These are phyloP conservation scores for Carex sylvatica DNA, from an alignment of 202 grass and related monocot genomes.

Conservation along the genomic window DNA sequence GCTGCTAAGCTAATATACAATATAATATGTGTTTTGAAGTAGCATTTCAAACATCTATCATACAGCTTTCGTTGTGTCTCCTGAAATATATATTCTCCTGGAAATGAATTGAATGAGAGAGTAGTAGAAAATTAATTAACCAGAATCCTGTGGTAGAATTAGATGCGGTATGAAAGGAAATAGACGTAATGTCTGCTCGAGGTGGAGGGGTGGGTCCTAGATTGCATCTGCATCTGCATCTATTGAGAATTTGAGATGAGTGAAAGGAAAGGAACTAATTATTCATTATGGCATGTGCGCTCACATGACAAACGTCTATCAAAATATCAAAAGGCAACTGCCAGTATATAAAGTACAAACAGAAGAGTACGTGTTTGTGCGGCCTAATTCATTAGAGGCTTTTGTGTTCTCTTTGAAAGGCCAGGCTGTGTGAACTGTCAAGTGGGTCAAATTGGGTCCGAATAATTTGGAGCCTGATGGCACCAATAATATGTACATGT, in stretches of 20 bases:
- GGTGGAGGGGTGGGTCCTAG: neutral
- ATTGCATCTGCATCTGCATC: neutral
- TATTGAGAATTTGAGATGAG: no score
- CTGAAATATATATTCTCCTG: neutral
- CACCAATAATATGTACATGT: no score
- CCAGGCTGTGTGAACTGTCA: no score
- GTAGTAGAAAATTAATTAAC: neutral
- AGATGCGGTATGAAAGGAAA: slow-evolving; percentile 13
- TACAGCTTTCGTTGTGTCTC: neutral
- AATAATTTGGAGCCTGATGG: no score
- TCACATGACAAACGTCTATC: slow-evolving; percentile 21
- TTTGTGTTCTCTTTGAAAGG: no score
- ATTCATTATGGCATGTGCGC: slow-evolving; percentile 24
- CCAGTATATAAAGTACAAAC: neutral
- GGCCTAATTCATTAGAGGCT: no score
- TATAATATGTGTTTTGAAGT: neutral
- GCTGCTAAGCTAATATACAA: no score
- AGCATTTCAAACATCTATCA: neutral
- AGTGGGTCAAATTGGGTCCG: no score
- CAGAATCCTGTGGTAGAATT: neutral
- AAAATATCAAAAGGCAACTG: neutral
- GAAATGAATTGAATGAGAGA: neutral
- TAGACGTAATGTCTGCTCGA: slow-evolving; percentile 9
- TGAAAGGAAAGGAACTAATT: neutral
- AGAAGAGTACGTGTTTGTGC: no score